A percentile compares a stretch with the other conserved stretches of the same genome.
Conservation (phyloP, 2,329 filamentous ascomycete genomes). For the Trichoderma pleuroti region DNA sequence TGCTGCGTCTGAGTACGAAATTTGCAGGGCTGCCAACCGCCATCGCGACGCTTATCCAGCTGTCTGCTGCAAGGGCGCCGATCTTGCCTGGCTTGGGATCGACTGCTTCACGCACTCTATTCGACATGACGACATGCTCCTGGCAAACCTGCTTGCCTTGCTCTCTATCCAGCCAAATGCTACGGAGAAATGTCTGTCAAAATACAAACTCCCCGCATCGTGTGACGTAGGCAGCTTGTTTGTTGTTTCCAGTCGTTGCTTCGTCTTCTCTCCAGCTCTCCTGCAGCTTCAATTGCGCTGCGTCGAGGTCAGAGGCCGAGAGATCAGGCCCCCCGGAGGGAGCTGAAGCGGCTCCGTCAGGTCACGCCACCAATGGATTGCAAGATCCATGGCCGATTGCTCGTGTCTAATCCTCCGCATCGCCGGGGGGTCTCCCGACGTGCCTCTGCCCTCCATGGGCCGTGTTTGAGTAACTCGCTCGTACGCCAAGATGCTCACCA, state of each 20-base stretch:
- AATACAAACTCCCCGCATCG: conserved; percentile 2
- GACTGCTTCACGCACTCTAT: not conserved
- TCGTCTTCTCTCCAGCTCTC: not conserved
- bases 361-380: conserved; percentile 4
- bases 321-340: not conserved
- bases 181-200: not conserved
- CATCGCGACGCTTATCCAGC: conserved; percentile 7
- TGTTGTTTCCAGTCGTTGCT: not conserved
- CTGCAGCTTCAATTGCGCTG: not conserved
- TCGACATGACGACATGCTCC: conserved; percentile 10
- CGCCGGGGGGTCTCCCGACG: not conserved
- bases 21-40: conserved; percentile 2
- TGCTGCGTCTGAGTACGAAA: not conserved
- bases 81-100: conserved; percentile 11
- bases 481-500: not conserved
- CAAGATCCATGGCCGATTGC: not conserved
- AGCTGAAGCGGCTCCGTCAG: not conserved
- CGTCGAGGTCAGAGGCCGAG: not conserved
- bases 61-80: conserved; percentile 6
- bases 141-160: conserved; percentile 13
- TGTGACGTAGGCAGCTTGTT: conserved; percentile 6
- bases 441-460: not conserved
- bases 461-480: not conserved
- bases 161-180: no score
- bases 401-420: not conserved